Percentiles rank a stretch among this genome's conserved stretches.
Conservation (phyloP, 108 stramenopile species). For the Cyclotella choctawhatcheeana region DNA sequence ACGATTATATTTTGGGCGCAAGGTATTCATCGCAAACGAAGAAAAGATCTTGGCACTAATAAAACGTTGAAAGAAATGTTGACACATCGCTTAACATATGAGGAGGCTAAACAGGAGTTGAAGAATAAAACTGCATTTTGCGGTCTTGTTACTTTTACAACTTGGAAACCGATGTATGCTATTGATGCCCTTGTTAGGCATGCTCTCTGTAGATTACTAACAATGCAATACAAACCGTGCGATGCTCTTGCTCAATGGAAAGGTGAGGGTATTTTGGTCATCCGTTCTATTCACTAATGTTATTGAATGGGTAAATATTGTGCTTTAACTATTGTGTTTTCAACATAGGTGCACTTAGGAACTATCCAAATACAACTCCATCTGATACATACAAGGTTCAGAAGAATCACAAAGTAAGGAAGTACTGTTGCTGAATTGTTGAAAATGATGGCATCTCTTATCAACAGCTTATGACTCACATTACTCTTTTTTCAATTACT, state of each 20-base stretch:
- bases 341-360: background rate
- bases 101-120: conserved; percentile 20
- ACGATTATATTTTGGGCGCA: conserved; percentile 7
- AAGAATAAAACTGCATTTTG: conserved; percentile 18
- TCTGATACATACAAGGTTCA: conserved; percentile 6
- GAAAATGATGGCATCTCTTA: too few species aligned
- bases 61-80: conserved; percentile 21
- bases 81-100: background rate
- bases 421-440: too few species aligned
- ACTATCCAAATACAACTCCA: background rate
- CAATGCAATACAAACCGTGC: conserved; percentile 32
- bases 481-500: too few species aligned
- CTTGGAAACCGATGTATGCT: conserved; percentile 15
- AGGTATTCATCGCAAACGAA: background rate
- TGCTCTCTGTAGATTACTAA: conserved; percentile 26
- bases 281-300: background rate
- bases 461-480: too few species aligned
- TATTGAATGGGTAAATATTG: background rate
- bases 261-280: background rate
- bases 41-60: background rate
- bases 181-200: conserved; percentile 31
- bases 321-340: background rate
- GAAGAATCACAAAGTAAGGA: too few species aligned
- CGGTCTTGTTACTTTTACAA: conserved; percentile 11
- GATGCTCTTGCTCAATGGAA: conserved; percentile 10